Evolutionary conservation across 768 basidiomycete species (phyloP).

Genomic region (Suillus subalutaceus): DNA sequence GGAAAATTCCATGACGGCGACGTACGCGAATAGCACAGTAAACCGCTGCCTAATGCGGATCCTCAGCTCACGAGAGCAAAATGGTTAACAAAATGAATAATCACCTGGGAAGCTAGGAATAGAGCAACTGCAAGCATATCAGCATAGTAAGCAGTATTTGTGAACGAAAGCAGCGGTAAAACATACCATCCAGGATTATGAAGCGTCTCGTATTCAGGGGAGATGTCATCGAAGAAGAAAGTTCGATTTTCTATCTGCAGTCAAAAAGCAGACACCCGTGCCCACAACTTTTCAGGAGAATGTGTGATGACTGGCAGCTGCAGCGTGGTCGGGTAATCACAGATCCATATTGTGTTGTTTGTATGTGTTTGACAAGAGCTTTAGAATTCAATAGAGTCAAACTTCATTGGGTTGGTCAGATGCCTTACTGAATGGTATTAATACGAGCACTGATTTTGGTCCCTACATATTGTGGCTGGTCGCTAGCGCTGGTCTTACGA

Average conservation of each 20-base stretch:
- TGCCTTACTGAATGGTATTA: not conserved
- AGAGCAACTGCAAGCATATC: slow-evolving; percentile 2
- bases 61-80: not conserved
- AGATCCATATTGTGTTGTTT: not conserved
- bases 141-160: no score
- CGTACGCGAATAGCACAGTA: slow-evolving; percentile 4
- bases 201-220: slow-evolving; percentile 4
- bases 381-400: slow-evolving; percentile 4
- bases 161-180: not conserved
- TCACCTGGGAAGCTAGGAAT: slow-evolving; percentile 7
- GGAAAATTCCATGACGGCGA: not conserved
- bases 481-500: not conserved
- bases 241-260: not conserved
- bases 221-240: slow-evolving; percentile 1
- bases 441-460: not conserved
- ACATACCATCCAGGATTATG: slow-evolving; percentile 4
- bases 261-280: not conserved
- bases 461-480: not conserved
- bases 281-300: not conserved
- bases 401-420: not conserved
- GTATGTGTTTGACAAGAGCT: not conserved
- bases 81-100: not conserved
- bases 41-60: not conserved
- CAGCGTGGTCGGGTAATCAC: not conserved
- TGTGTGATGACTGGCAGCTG: not conserved